These are phyloP conservation scores for Stachybotrys elegans DNA, from an alignment of 2,329 filamentous ascomycete genomes.

Conservation along the genomic window DNA sequence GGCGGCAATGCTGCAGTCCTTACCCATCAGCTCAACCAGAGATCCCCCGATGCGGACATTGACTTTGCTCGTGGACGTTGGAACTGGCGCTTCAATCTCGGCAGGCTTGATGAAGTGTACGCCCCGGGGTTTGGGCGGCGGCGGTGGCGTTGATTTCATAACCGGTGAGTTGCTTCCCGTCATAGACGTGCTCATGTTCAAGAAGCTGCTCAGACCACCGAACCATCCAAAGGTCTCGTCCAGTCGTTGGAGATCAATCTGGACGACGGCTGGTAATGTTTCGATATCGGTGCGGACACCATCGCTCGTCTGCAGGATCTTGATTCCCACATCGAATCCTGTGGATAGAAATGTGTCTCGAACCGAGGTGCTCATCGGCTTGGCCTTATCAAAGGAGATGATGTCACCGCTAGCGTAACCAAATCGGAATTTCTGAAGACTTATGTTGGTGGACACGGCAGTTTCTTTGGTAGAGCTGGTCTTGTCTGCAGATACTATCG, in stretches of 20 bases:
- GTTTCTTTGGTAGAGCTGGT: constrained; percentile 18
- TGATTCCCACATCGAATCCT: constrained; percentile 54
- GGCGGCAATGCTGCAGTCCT: constrained; percentile 67
- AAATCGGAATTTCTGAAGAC: constrained; percentile 54
- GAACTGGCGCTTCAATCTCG: constrained; percentile 38
- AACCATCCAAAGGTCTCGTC: constrained; percentile 87
- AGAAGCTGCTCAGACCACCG: constrained; percentile 83
- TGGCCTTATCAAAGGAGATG: constrained; percentile 54
- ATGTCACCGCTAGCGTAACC: constrained; percentile 60
- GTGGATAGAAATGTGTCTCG: constrained; percentile 52
- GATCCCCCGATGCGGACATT: constrained; percentile 74
- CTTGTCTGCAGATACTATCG: constrained; percentile 8
- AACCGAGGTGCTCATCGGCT: constrained; percentile 55
- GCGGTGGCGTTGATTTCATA: constrained; percentile 28
- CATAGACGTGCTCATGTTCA: constrained; percentile 84
- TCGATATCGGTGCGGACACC: constrained; percentile 56
- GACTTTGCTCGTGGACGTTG: constrained; percentile 56
- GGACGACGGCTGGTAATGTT: constrained; percentile 71
- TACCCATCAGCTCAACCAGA: constrained; percentile 70
- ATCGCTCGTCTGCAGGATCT: constrained; percentile 39
- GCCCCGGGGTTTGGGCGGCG: constrained; percentile 44
- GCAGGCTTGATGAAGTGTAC: constrained; percentile 55
- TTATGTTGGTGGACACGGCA: constrained; percentile 30
- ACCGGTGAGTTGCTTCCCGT: constrained; percentile 61
- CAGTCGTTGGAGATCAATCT: constrained; percentile 71